Evolutionary conservation across 2,329 filamentous ascomycete genomes (phyloP).

Genomic region (Diaporthe destruens): DNA sequence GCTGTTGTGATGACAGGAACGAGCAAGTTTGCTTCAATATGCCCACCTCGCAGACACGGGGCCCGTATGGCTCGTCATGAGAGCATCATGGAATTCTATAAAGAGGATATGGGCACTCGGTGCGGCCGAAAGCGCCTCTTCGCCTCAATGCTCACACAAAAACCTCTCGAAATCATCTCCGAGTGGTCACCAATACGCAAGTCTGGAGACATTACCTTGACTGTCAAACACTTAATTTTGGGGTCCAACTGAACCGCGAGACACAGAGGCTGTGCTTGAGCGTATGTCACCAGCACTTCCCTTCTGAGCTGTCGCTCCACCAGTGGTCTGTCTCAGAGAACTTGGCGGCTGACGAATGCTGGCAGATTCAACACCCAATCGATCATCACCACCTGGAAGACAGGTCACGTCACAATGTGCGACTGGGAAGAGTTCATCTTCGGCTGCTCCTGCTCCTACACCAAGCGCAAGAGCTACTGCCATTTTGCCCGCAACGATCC

Average conservation of each 20-base stretch:
- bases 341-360: slow-evolving; percentile 6
- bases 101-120: not conserved
- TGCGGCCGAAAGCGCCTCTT: not conserved
- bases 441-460: slow-evolving; percentile 70
- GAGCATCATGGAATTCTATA: slow-evolving; percentile 2
- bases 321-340: not conserved
- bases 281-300: not conserved
- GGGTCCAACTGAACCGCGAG: not conserved
- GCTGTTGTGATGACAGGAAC: not conserved
- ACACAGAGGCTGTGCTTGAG: slow-evolving; percentile 12
- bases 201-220: slow-evolving; percentile 1
- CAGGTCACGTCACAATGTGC: slow-evolving; percentile 66
- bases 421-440: slow-evolving; percentile 79
- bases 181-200: not conserved
- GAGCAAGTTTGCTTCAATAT: not conserved
- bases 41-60: not conserved
- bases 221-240: not conserved
- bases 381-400: not conserved
- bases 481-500: slow-evolving; percentile 81
- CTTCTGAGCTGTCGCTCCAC: not conserved
- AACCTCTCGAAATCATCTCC: not conserved
- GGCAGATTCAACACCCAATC: not conserved
- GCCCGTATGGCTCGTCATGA: not conserved
- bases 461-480: slow-evolving; percentile 76
- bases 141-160: not conserved